These are phyloP conservation scores for Phylloporus sp. DNA, from an alignment of 768 basidiomycete genomes.

Conservation along the genomic window DNA sequence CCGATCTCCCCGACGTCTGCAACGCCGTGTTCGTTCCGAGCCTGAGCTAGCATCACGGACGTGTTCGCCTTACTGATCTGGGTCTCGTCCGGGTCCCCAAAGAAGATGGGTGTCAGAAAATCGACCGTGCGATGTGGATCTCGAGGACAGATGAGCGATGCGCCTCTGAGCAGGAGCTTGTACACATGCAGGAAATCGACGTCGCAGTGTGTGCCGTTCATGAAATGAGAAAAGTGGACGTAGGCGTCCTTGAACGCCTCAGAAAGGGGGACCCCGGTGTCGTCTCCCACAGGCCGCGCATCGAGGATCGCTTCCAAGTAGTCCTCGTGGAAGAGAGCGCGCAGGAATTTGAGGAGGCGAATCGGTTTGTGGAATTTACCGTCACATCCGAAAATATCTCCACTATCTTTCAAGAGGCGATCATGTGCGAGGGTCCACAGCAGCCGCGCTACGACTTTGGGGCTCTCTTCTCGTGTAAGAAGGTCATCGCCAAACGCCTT, in stretches of 20 bases:
- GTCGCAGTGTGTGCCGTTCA: background rate
- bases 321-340: background rate
- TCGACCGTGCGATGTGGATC: background rate
- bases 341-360: background rate
- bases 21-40: background rate
- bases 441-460: background rate
- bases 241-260: background rate
- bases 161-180: background rate
- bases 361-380: background rate
- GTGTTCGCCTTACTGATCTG: background rate
- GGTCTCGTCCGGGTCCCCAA: background rate
- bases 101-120: background rate
- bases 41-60: background rate
- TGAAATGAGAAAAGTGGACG: background rate
- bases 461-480: background rate
- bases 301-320: background rate
- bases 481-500: background rate
- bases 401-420: background rate
- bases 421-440: background rate
- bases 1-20: too few species aligned
- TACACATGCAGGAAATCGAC: background rate
- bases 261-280: background rate
- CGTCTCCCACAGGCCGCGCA: background rate
- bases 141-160: background rate
- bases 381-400: rapidly evolving